Evolutionary conservation across 2,329 filamentous ascomycete genomes (phyloP), one percentile per base, ranked within the genome.

Genomic region (Fusarium coicis): DNA sequence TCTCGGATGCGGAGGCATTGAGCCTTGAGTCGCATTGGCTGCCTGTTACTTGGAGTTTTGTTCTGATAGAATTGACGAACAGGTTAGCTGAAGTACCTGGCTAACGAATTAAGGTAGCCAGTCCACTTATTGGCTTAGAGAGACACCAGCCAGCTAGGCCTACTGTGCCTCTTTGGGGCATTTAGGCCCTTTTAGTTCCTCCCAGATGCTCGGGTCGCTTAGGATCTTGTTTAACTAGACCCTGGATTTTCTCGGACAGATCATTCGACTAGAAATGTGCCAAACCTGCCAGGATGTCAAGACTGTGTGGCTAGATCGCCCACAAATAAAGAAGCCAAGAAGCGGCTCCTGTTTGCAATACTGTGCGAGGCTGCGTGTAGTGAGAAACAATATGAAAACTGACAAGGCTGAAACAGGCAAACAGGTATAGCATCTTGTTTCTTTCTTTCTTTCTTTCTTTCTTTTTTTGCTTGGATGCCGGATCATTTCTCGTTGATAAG

Each of bases 131-230:
- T 72, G 40, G 49, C 49, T 34, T 71, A 63, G 71, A 50, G 63
- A 72, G 65, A 62, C 61, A 68, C 76, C 76, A 78, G 74, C 74
- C 64, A 75, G 65, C 74, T 76, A 74, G 73, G 68, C 58, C 70
- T 74, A 76, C 78, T 80, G 79, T 80, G 80, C 80, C 79, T 74
- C 73, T 74, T 77, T 77, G 72, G 74, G 75, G 70, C 76, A 77
- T 78, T 69, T 74, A 69, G 76, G 71, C 74, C 79, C 75, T 78
- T 80, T 81, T 83, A 83, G 82, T 81, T 80, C 77, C 77, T 83
- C 80, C 82, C 82, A 77, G 77, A 78, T 76, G 74, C 71, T 78
- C 75, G 82, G 82, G 80, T 83, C 82, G 78, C 78, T 79, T 79
- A 78, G 81, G 80, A 81, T 82, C 80, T 80, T 81, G 76, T 79